Base-by-base conservation (phyloP, 352 stramenopile species). In the Pythium rhizo-oryzae region DNA sequence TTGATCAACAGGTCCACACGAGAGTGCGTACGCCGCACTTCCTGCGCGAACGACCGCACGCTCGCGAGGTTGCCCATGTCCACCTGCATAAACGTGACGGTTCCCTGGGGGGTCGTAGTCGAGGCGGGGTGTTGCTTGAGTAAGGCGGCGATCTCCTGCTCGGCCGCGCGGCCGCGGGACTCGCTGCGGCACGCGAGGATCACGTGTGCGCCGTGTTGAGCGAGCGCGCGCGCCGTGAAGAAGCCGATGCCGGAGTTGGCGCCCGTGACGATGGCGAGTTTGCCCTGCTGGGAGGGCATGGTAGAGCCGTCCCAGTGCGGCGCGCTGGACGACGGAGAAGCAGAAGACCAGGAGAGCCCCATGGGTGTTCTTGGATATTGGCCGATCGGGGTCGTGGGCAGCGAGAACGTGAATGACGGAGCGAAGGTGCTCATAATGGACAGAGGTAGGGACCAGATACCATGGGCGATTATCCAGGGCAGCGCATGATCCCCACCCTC, bases 221-320 rank as follows among this genome's bases (percentile, higher is more conserved):
- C 88, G 39, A 97, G 63, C 46, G 79, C 70, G n/a, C 74, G 62
- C 7, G 90, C 80, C 2, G 87, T 96, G 21, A 8, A 33, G 49
- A 37, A 33, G 23, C 30, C 91, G 65, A 97, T 92, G 1, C 91
- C 90, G 21, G 88, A 89, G 74, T 97, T 97, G 44, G 74, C 77
- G 25, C 91, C 91, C 1, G 91, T 97, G 43, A 97, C 79, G 59
- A 97, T 72, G 16, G 78, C 85, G 55, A 97, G 66, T 33, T 88
- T 97, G 39, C 70, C 79, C 1, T 54, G 35, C 12, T 79, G 64
- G 28, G 67, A 76, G 46, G 78, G 72, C 23, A 85, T 82, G 33
- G 56, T 30, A 4, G 33, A 47, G n/a, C 59, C 59, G 30, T 69
- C 37, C 73, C 73, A 80, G 35, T 15, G 39, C 23, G 33, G 59